Evolutionary conservation across 1,139 yeast species (phyloP), one percentile per base, ranked within the genome.

Genomic region (Sugiyamaella grinbergsii): DNA sequence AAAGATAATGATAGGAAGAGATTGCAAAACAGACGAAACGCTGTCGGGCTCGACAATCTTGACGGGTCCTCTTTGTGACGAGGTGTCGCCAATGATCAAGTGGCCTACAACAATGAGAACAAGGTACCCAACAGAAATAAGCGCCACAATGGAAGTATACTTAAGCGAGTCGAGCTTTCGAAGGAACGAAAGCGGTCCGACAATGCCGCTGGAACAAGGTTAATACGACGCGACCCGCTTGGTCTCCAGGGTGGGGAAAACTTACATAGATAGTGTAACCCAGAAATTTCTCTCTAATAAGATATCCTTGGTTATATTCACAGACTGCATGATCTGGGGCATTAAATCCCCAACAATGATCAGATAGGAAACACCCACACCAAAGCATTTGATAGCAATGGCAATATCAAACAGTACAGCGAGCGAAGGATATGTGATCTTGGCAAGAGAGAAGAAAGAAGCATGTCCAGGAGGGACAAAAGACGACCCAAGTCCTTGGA

Each of bases 311-410:
- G 41, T 39, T 43, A 32, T 15, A 45, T 23, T 60, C 61, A 67
- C 57, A 11, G 66, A 62, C 43, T 58, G 58, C 11, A 63, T 57
- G 40, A 73, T 68, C 60, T 71, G 74, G 5, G 98, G 98, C 81
- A 91, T 83, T 56, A 93, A 74, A 64, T 91, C 97, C 7, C 96
- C 98, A 53, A 90, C 82, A 53, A 93, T 81, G 38, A 93, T 94
- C 56, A 93, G 71, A 62, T 94, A 93, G 50, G 94, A 83, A 11
- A 93, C 81, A 1, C 94, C 93, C 4, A 90, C 97, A 11, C 98
- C 98, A 71, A 87, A 91, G 71, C 95, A 87, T 67, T 91, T 95
- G 52, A 90, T 73, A 20, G 93, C 90, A 65, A 91, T 90, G 13
- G 96, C 95, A 13, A 84, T 64, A 68, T 91, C 98, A 70, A 91